Evolutionary conservation across 768 basidiomycete genomes (phyloP).

Genomic region (Leccinum truebloodii): DNA sequence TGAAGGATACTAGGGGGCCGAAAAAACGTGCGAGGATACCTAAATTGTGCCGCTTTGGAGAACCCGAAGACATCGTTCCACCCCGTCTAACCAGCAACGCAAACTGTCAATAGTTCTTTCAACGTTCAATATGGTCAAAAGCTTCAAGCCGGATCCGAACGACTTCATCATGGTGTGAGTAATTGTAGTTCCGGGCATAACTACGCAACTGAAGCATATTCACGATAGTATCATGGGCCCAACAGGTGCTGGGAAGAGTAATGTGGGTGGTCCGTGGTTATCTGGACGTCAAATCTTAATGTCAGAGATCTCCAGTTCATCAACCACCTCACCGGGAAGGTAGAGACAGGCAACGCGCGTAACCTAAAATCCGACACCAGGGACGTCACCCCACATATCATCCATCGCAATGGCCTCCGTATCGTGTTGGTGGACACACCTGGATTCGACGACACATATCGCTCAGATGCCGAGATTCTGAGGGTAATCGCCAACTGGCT

Average conservation of each 20-base stretch:
- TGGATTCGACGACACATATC: conserved; percentile 22
- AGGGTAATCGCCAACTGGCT: conserved; percentile 19
- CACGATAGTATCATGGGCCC: conserved; percentile 23
- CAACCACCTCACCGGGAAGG: conserved; percentile 10
- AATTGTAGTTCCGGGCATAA: not conserved
- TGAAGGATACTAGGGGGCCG: not conserved
- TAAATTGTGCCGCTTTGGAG: not conserved
- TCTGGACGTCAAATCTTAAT: not conserved
- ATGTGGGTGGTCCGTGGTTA: conserved; percentile 11
- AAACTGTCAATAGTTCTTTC: too few relatives aligned
- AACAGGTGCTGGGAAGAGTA: conserved; percentile 27
- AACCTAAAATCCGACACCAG: conserved; percentile 16
- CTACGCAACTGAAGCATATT: not conserved
- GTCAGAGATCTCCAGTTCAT: conserved; percentile 10
- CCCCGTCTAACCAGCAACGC: too few relatives aligned
- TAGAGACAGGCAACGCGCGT: not conserved
- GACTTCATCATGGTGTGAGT: conserved; percentile 21
- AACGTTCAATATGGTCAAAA: not conserved
- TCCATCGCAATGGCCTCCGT: not conserved
- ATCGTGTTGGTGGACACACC: conserved; percentile 25
- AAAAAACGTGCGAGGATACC: not conserved
- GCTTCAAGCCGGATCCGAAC: conserved; percentile 9
- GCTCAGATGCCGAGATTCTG: conserved; percentile 13
- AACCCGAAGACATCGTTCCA: not conserved
- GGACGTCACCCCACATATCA: conserved; percentile 4